Evolutionary conservation across 805 yeast species (phyloP).

Genomic region (Metschnikowia koreensis): DNA sequence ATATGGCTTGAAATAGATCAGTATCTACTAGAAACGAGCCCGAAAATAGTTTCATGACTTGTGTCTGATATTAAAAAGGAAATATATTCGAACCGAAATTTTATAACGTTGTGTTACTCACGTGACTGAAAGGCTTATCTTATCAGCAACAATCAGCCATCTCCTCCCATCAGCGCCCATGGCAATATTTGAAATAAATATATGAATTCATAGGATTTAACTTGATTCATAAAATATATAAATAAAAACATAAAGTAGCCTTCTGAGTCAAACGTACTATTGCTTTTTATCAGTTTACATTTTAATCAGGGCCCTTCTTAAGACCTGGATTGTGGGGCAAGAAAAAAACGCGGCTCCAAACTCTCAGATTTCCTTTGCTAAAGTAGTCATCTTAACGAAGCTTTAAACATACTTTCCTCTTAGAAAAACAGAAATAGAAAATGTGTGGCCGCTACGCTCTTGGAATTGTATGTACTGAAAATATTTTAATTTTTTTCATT

Average conservation of each 20-base stretch:
- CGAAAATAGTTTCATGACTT: background rate
- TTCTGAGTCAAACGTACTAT: background rate
- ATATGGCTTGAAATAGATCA: too few species aligned
- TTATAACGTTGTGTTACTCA: too few species aligned
- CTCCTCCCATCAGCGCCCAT: too few species aligned
- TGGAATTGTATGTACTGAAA: constrained; percentile 15
- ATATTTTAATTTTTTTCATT: background rate
- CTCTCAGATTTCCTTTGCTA: background rate
- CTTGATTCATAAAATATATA: too few species aligned
- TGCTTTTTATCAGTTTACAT: background rate
- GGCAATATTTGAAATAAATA: too few species aligned
- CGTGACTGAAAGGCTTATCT: too few species aligned
- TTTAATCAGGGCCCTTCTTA: background rate
- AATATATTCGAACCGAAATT: too few species aligned
- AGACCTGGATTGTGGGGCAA: background rate
- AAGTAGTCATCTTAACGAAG: too few species aligned
- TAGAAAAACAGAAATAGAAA: background rate
- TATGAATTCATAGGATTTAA: too few species aligned
- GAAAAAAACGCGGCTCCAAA: background rate
- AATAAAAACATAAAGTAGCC: too few species aligned
- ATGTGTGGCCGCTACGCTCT: constrained; percentile 22
- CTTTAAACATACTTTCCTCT: too few species aligned
- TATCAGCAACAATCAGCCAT: too few species aligned
- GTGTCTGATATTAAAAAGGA: background rate
- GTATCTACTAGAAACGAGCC: background rate